phyloP scores from a whole-genome alignment of 2,329 filamentous ascomycete genomes.

The Aspergillus sp. region DNA sequence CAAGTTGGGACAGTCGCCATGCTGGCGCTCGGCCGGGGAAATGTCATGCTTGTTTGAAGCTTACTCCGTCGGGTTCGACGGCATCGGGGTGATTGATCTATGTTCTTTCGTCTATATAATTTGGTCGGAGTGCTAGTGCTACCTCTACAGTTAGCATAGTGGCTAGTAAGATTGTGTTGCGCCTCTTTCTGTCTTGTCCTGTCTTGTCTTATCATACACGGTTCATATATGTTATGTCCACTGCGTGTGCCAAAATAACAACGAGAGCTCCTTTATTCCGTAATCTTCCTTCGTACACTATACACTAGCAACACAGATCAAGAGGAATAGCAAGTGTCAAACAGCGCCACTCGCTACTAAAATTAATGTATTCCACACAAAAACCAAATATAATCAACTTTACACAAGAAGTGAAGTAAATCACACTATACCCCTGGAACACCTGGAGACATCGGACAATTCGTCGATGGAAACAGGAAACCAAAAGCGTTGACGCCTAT shows the following conservation, averaged over 20 bases:
- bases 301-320: neutral
- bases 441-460: neutral
- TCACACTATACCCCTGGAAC: constrained; percentile 7
- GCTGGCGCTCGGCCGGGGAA: too few relatives aligned
- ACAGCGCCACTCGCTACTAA: neutral
- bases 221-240: neutral
- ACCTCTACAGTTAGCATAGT: too few relatives aligned
- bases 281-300: neutral
- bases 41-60: too few relatives aligned
- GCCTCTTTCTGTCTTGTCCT: too few relatives aligned
- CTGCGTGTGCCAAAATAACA: neutral
- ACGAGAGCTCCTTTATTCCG: neutral
- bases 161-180: too few relatives aligned
- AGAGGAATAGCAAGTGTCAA: neutral
- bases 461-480: constrained; percentile 9
- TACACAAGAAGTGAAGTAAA: constrained; percentile 1
- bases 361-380: neutral
- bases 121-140: too few relatives aligned
- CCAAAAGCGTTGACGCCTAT: constrained; percentile 26
- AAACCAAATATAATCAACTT: neutral
- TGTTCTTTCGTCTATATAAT: too few relatives aligned
- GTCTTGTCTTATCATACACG: too few relatives aligned
- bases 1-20: too few relatives aligned
- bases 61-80: too few relatives aligned
- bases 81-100: too few relatives aligned